Conservation (phyloP, 2,329 filamentous ascomycete genomes). For the Talaromyces piceae region DNA sequence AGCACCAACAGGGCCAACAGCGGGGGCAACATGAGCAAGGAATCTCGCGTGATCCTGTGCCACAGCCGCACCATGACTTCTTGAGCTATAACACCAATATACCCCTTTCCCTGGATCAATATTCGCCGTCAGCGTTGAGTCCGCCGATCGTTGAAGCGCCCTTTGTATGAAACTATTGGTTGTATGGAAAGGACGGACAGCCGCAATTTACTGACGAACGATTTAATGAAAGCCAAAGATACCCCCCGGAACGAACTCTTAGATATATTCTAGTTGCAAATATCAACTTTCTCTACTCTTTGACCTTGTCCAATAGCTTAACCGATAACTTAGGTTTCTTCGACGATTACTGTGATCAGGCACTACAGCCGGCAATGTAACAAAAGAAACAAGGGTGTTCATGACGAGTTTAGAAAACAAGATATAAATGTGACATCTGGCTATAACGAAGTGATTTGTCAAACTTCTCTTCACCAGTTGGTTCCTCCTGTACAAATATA, state of each 20-base stretch:
- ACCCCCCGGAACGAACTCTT: not conserved
- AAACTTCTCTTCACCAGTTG: not conserved
- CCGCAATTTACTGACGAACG: not conserved
- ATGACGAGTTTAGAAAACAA: not conserved
- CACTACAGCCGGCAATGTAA: too few species aligned
- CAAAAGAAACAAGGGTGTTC: slow-evolving; percentile 4
- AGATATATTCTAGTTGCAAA: not conserved
- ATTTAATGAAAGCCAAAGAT: slow-evolving; percentile 8
- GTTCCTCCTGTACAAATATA: slow-evolving; percentile 10
- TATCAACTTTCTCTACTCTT: not conserved
- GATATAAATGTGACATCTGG: slow-evolving; percentile 1
- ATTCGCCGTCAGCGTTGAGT: slow-evolving; percentile 11
- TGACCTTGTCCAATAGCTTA: not conserved
- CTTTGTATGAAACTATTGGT: slow-evolving; percentile 7
- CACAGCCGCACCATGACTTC: slow-evolving; percentile 2
- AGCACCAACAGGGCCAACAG: not conserved
- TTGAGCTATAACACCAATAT: not conserved
- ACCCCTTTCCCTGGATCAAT: slow-evolving; percentile 9
- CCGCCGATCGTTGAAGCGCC: slow-evolving; percentile 10
- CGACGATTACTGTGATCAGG: not conserved
- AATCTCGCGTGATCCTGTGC: slow-evolving; percentile 3
- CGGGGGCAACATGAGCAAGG: too few species aligned
- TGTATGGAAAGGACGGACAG: not conserved
- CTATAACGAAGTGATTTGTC: not conserved
- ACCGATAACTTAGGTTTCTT: too few species aligned